Base-by-base conservation (phyloP, 495 filamentous ascomycete genomes). In the Xylaria flabelliformis region DNA sequence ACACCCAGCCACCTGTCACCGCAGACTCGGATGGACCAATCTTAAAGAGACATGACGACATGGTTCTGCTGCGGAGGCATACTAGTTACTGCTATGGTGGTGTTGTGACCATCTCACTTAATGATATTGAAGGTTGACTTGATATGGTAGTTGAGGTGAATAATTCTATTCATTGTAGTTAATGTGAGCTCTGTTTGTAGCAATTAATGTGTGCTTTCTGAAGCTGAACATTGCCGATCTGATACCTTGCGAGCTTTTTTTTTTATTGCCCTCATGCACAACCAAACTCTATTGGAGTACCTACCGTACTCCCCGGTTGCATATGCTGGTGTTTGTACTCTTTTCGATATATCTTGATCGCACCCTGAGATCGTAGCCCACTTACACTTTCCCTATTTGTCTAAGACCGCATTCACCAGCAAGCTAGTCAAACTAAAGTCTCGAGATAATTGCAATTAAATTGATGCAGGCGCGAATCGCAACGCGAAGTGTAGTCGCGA, bases 41-140 rank as follows among this genome's bases (percentile, higher is more conserved):
- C 50, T 67, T 50, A 50, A 51, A 39, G n/a, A 41, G 51, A 32
- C 26, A 65, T 65, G 63, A 65, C 44, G 42, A 65, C 26, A 48
- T 48, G 24, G 42, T n/a, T 32, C 12, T 32, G 26, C 10, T 21
- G 26, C 26, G 2, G 26, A 29, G 26, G 21, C 7, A 21, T 53
- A n/a, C 4, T 4, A 26, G 3, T 3, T 53, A 53, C 21, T 41
- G 9, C 19, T 13, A 9, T 42, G 36, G 42, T 63, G 59, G 9
- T 21, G 21, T 36, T 42, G 36, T 63, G 36, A 15, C 59, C 7
- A 63, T 21, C 36, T 42, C 19, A 2, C 12, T 51, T 2, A 50
- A 50, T 21, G 46, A 21, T 51, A 51, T 9, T 9, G 17, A 51
- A n/a, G 44, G 44, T 19, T 19, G n/a, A 3, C 19, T n/a, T 51